These are phyloP conservation scores for Thuidium tamariscinum DNA, from an alignment of 225 moss, liverwort and hornwort species.

Conservation along the genomic window DNA sequence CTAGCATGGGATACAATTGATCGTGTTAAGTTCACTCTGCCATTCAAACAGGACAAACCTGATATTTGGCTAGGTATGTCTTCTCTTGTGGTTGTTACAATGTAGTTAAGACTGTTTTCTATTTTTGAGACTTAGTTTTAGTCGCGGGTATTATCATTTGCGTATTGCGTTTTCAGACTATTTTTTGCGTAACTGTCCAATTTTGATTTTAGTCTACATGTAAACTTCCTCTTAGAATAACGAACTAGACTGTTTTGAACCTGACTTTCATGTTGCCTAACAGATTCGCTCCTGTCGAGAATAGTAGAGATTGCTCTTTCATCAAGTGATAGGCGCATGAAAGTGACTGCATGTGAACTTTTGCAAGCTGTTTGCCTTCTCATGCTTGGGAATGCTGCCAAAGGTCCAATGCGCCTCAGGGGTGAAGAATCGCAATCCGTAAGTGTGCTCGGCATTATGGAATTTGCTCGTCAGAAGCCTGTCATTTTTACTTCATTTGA, in stretches of 20 bases:
- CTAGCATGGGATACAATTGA: constrained; percentile 83
- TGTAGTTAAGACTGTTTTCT: not conserved
- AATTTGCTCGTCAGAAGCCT: not conserved
- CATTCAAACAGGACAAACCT: constrained; percentile 72
- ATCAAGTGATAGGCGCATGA: constrained; percentile 77
- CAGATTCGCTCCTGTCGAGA: constrained; percentile 65
- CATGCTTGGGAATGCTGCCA: constrained; percentile 94
- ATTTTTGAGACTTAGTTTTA: not conserved
- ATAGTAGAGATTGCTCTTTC: constrained; percentile 80
- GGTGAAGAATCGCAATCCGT: constrained; percentile 60
- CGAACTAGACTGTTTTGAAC: not conserved
- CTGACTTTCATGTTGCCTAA: not conserved
- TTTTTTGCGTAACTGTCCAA: not conserved
- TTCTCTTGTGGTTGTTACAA: not conserved
- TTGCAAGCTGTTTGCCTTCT: constrained; percentile 85
- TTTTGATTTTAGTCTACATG: not conserved
- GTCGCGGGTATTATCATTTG: not conserved
- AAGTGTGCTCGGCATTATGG: not conserved
- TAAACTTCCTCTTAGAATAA: not conserved
- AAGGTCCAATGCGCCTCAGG: constrained; percentile 67
- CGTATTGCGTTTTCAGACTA: not conserved
- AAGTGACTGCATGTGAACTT: constrained; percentile 89
- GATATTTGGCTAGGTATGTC: constrained; percentile 84
- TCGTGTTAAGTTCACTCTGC: constrained; percentile 71
- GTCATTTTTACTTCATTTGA: not conserved